Conservation (phyloP, 1,139 yeast genomes). For the Schwanniomyces etchellsii region DNA sequence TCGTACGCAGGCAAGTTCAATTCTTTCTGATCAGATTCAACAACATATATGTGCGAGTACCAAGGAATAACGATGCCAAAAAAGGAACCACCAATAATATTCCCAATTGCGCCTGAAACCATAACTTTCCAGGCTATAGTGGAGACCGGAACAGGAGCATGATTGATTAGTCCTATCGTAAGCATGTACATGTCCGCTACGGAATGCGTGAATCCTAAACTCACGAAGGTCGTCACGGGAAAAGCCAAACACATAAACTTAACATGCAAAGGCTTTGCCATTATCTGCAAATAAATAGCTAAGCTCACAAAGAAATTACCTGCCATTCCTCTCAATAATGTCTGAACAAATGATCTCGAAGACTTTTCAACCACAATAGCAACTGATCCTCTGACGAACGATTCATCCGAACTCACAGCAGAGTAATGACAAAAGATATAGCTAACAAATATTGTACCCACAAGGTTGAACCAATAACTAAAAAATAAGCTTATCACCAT, state of each 20-base stretch:
- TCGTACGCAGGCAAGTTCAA: conserved; percentile 63
- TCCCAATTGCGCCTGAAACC: conserved; percentile 65
- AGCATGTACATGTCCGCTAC: conserved; percentile 76
- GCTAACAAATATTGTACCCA: conserved; percentile 58
- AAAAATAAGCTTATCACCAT: conserved; percentile 62
- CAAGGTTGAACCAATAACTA: conserved; percentile 62
- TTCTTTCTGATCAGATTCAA: conserved; percentile 58
- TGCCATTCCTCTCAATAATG: conserved; percentile 59
- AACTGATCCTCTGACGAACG: conserved; percentile 42
- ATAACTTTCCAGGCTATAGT: conserved; percentile 66
- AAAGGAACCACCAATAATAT: conserved; percentile 62
- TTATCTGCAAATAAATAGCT: conserved; percentile 68
- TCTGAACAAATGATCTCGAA: conserved; percentile 46
- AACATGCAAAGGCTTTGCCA: conserved; percentile 79
- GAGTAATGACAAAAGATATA: conserved; percentile 57
- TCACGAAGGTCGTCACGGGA: conserved; percentile 70
- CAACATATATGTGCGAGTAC: conserved; percentile 64
- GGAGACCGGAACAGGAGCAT: conserved; percentile 57
- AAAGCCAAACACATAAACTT: conserved; percentile 57
- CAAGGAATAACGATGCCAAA: conserved; percentile 61
- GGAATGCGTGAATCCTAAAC: conserved; percentile 70
- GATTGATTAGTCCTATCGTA: conserved; percentile 61
- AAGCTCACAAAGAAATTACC: conserved; percentile 74
- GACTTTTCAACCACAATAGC: conserved; percentile 44
- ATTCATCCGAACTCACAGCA: conserved; percentile 34